Evolutionary conservation across 2,329 filamentous ascomycete genomes (phyloP).

Genomic region (Hypoxylon sp.): DNA sequence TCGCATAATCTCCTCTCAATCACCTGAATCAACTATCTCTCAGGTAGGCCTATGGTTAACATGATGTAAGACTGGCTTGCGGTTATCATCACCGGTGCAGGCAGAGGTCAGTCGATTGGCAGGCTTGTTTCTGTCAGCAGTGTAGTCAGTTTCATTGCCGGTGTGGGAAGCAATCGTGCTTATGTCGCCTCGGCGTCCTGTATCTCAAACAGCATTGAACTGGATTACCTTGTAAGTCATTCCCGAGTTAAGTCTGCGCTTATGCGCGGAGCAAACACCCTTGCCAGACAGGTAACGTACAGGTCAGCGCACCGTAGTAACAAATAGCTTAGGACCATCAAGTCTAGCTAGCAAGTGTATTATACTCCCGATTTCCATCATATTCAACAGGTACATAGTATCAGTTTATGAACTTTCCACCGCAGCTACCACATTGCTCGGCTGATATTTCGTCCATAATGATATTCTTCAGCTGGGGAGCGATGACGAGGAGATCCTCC

Average conservation of each 20-base stretch:
- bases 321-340: background rate
- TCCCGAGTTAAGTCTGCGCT: background rate
- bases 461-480: conserved; percentile 44
- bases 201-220: conserved; percentile 52
- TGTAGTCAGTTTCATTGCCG: conserved; percentile 47
- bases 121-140: conserved; percentile 49
- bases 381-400: background rate
- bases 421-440: conserved; percentile 52
- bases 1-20: background rate
- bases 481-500: conserved; percentile 56
- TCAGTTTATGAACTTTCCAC: conserved; percentile 53
- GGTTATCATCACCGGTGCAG: conserved; percentile 26
- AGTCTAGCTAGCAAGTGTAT: background rate
- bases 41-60: background rate
- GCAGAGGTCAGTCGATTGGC: conserved; percentile 21
- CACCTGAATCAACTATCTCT: background rate
- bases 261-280: too few relatives aligned
- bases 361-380: too few relatives aligned
- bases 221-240: conserved; percentile 50
- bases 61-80: conserved; percentile 1
- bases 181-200: conserved; percentile 50
- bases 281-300: too few relatives aligned
- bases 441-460: conserved; percentile 49
- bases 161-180: conserved; percentile 36
- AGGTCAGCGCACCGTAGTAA: too few relatives aligned